phyloP scores from a whole-genome alignment of 306 rosid species.

The Vicia sativa region DNA sequence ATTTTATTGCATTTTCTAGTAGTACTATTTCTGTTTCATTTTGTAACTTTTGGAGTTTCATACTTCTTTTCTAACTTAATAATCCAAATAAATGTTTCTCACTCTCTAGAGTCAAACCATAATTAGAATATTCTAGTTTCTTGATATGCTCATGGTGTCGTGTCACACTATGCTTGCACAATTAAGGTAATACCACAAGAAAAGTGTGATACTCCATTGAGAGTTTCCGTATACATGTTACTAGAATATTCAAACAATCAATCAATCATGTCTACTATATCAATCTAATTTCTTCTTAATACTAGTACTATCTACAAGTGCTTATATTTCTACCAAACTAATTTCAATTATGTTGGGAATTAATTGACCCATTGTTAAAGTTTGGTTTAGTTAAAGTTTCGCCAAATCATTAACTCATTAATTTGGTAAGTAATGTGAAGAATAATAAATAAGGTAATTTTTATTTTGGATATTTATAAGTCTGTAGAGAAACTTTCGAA shows the following conservation, averaged over 20 bases:
- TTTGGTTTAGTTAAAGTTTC: too few relatives aligned
- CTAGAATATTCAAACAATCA: slow-evolving; percentile 18
- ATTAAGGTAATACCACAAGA: slow-evolving; percentile 40
- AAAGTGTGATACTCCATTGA: slow-evolving; percentile 28
- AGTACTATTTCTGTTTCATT: not conserved
- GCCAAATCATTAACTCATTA: too few relatives aligned
- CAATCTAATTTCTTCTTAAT: not conserved
- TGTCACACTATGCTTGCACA: slow-evolving; percentile 54
- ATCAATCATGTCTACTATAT: not conserved
- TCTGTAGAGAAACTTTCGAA: too few relatives aligned
- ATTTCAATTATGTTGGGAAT: not conserved
- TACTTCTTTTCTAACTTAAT: not conserved
- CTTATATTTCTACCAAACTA: not conserved
- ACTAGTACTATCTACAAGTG: not conserved
- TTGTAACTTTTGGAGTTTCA: slow-evolving; percentile 29
- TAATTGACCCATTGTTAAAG: too few relatives aligned
- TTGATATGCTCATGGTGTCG: slow-evolving; percentile 49
- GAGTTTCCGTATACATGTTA: slow-evolving; percentile 25
- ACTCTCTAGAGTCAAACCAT: slow-evolving; percentile 36
- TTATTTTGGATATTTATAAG: too few relatives aligned
- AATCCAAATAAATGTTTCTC: not conserved
- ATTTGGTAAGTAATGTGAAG: too few relatives aligned
- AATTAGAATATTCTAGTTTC: slow-evolving; percentile 45
- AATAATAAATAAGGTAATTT: too few relatives aligned
- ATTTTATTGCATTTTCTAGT: not conserved